Percentiles rank a stretch among this genome's conserved stretches.
These are phyloP conservation scores for Tubosaeta sp. DNA, from an alignment of 768 basidiomycete species.

Conservation along the genomic window DNA sequence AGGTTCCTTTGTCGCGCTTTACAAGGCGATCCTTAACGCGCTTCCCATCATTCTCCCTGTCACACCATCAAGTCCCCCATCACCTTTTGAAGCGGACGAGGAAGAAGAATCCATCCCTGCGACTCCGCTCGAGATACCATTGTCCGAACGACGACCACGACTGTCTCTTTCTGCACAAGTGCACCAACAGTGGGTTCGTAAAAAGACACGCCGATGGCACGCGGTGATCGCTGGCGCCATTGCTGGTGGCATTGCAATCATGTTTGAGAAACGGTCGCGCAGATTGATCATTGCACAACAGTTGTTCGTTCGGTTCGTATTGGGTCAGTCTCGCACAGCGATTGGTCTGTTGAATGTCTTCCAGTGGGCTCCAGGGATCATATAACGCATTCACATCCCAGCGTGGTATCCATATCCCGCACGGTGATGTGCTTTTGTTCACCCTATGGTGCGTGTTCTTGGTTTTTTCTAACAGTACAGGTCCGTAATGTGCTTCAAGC, in stretches of 20 bases:
- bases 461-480: not conserved
- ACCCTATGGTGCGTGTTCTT: constrained; percentile 51
- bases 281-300: constrained; percentile 77
- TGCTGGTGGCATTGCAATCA: constrained; percentile 67
- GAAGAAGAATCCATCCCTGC: constrained; percentile 13
- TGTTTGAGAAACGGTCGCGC: constrained; percentile 69
- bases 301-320: constrained; percentile 70
- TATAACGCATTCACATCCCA: constrained; percentile 75
- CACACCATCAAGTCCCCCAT: constrained; percentile 14
- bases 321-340: not conserved
- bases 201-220: constrained; percentile 73
- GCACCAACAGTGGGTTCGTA: constrained; percentile 58
- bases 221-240: constrained; percentile 73
- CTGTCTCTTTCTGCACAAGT: constrained; percentile 61
- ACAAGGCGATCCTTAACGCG: constrained; percentile 75
- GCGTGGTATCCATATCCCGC: constrained; percentile 65
- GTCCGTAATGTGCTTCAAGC: constrained; percentile 31
- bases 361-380: constrained; percentile 83
- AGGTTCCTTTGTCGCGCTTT: constrained; percentile 75
- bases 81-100: constrained; percentile 32
- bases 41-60: constrained; percentile 66
- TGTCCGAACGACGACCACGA: constrained; percentile 39
- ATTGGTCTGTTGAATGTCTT: not conserved
- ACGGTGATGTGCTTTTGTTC: constrained; percentile 83
- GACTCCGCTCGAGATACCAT: constrained; percentile 14